phyloP scores from a whole-genome alignment of 805 yeast genomes.

The Suhomyces sp. region DNA sequence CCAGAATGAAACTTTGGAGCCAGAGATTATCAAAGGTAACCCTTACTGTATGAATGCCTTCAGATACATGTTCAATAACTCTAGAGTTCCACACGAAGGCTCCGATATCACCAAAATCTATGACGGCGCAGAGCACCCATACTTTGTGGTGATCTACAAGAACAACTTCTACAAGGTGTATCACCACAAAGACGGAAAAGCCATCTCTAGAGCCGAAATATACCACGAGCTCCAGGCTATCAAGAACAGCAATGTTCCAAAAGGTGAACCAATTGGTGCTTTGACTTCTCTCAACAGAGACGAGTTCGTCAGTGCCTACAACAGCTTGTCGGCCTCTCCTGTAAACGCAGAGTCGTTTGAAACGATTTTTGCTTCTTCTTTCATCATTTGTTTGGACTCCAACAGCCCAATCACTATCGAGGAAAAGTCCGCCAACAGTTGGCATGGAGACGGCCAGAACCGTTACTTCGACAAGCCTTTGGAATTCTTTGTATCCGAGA shows the following conservation, averaged over 20 bases:
- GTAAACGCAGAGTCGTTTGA: conserved; percentile 59
- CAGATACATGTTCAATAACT: conserved; percentile 85
- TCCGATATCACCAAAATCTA: conserved; percentile 62
- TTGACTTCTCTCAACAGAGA: conserved; percentile 86
- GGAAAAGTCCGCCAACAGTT: conserved; percentile 77
- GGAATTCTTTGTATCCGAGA: conserved; percentile 75
- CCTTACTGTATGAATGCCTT: conserved; percentile 97
- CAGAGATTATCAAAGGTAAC: conserved; percentile 71
- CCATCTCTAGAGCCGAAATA: conserved; percentile 47
- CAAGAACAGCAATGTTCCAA: conserved; percentile 34
- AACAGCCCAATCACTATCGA: conserved; percentile 73
- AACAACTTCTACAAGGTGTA: conserved; percentile 77
- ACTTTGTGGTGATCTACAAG: conserved; percentile 67
- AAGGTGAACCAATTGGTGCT: conserved; percentile 65
- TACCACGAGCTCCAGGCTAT: conserved; percentile 60
- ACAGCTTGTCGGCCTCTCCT: conserved; percentile 57
- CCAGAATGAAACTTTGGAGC: conserved; percentile 70
- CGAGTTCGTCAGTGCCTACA: conserved; percentile 63
- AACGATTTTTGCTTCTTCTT: conserved; percentile 73
- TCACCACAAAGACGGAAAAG: conserved; percentile 50
- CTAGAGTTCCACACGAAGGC: conserved; percentile 70
- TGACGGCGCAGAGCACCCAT: conserved; percentile 52
- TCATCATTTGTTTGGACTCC: conserved; percentile 73
- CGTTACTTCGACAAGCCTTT: conserved; percentile 90
- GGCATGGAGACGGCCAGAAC: conserved; percentile 96